These are phyloP conservation scores for Colletotrichum lentis DNA, from an alignment of 2,329 filamentous ascomycete genomes.

Conservation along the genomic window DNA sequence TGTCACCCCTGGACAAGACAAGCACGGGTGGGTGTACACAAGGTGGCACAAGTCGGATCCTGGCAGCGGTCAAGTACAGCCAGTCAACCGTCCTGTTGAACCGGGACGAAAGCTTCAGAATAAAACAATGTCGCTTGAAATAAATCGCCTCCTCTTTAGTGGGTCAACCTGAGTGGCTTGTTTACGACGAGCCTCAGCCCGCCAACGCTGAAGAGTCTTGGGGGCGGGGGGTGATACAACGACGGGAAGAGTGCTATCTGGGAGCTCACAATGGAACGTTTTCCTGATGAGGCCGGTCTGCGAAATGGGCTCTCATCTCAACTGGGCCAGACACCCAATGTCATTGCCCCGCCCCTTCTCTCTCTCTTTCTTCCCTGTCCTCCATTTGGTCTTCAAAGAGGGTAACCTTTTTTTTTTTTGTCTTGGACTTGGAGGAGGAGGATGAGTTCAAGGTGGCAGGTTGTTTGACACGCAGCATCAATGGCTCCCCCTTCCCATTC, in stretches of 20 bases:
- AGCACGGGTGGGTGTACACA: conserved; percentile 10
- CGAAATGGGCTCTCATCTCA: background rate
- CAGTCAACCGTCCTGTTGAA: conserved; percentile 10
- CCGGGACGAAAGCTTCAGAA: conserved; percentile 4
- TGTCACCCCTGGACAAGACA: conserved; percentile 3
- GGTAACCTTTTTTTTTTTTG: background rate
- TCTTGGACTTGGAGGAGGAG: background rate
- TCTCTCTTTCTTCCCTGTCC: too few relatives aligned
- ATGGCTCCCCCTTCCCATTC: background rate
- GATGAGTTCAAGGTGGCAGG: background rate
- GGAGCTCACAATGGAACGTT: background rate
- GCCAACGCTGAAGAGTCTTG: conserved; percentile 1
- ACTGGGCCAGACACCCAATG: background rate
- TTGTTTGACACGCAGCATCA: conserved; percentile 2
- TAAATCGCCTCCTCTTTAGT: background rate
- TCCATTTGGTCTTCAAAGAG: background rate
- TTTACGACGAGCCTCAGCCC: conserved; percentile 25
- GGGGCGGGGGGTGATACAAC: conserved; percentile 13
- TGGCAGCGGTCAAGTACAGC: conserved; percentile 11
- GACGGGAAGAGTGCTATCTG: conserved; percentile 24
- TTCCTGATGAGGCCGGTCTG: background rate
- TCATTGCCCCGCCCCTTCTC: background rate
- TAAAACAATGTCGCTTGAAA: conserved; percentile 27
- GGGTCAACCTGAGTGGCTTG: conserved; percentile 20
- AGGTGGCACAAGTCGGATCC: conserved; percentile 21